A percentile compares a stretch with the other conserved stretches of the same genome.
Evolutionary conservation across 805 yeast species (phyloP).

Genomic region (Limtongia smithiae): DNA sequence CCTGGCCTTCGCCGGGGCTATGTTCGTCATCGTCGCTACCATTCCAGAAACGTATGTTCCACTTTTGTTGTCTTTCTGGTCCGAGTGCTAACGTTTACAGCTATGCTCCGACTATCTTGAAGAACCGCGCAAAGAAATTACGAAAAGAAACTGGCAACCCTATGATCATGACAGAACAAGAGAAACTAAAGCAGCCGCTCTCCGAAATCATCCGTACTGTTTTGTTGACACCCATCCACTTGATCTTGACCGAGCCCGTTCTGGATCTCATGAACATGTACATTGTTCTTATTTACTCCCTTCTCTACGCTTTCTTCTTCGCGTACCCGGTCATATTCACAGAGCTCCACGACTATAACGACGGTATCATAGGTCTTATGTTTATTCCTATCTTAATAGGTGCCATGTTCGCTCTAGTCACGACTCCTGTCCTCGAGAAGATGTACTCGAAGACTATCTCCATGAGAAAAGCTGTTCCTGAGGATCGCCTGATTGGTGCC

Average conservation of each 20-base stretch:
- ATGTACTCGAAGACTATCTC: constrained; percentile 45
- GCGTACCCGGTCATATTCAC: constrained; percentile 89
- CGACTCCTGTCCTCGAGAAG: constrained; percentile 74
- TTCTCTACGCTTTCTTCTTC: constrained; percentile 88
- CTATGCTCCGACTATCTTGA: constrained; percentile 81
- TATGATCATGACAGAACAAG: constrained; percentile 92
- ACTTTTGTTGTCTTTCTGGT: background rate
- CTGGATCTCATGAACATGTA: constrained; percentile 78
- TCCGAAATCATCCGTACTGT: constrained; percentile 64
- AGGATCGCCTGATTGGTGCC: constrained; percentile 54
- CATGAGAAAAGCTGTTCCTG: constrained; percentile 50
- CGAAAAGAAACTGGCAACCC: constrained; percentile 78
- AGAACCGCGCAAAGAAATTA: constrained; percentile 60
- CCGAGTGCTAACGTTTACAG: background rate
- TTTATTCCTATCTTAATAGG: constrained; percentile 87
- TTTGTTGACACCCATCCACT: constrained; percentile 67
- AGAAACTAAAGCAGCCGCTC: constrained; percentile 66
- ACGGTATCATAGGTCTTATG: constrained; percentile 80
- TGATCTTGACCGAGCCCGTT: constrained; percentile 78
- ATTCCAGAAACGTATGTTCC: constrained; percentile 70
- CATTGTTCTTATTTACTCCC: constrained; percentile 85
- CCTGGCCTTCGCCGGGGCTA: constrained; percentile 84
- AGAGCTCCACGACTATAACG: constrained; percentile 71
- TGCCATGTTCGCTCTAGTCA: constrained; percentile 64
- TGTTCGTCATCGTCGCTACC: constrained; percentile 61